phyloP scores from a whole-genome alignment of 306 rosid species.

The Vigna radiata region DNA sequence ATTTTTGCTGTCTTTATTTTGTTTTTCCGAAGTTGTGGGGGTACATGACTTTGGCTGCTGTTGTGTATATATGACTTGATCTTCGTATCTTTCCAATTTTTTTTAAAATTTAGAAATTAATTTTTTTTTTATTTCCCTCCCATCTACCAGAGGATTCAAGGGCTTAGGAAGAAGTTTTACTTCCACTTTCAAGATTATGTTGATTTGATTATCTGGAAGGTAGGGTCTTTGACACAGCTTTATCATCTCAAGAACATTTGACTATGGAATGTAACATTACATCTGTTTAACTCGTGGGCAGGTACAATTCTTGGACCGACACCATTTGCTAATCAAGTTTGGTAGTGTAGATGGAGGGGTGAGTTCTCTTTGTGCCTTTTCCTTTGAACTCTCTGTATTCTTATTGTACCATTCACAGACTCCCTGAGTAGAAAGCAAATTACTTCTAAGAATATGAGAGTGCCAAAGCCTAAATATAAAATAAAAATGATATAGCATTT shows the following conservation, averaged over 20 bases:
- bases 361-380: conserved; percentile 51
- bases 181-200: conserved; percentile 94
- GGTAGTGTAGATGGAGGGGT: conserved; percentile 99
- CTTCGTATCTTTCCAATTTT: conserved; percentile 19
- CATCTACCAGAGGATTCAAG: conserved; percentile 74
- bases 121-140: conserved; percentile 25
- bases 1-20: conserved; percentile 1
- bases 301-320: conserved; percentile 99
- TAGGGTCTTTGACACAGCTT: conserved; percentile 42
- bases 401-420: background rate
- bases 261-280: conserved; percentile 50
- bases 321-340: conserved; percentile 92
- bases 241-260: conserved; percentile 41
- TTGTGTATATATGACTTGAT: background rate
- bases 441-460: conserved; percentile 16
- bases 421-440: conserved; percentile 18
- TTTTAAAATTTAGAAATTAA: conserved; percentile 35
- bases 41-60: background rate
- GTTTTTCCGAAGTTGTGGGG: conserved; percentile 17
- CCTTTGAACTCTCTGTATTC: conserved; percentile 14
- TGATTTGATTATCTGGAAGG: conserved; percentile 95
- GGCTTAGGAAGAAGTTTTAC: conserved; percentile 87
- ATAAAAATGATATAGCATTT: background rate
- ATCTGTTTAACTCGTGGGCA: conserved; percentile 64
- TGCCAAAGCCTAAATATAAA: background rate